Conservation (phyloP, 192 early-diverging fungal species). For the Umbelopsis isabellina region DNA sequence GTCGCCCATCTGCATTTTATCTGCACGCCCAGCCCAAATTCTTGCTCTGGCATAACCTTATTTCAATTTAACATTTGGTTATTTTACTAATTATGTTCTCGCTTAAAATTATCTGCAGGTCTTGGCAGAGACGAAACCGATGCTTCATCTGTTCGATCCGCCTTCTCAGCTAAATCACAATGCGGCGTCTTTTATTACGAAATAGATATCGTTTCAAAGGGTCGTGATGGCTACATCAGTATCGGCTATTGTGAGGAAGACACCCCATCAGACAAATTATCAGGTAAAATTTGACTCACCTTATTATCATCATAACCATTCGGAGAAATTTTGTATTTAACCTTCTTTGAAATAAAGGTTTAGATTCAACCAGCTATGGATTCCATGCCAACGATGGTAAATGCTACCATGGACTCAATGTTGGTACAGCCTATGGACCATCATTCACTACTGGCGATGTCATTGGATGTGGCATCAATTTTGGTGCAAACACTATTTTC, state of each 20-base stretch:
- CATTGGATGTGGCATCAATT: constrained; percentile 93
- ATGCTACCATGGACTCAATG: constrained; percentile 75
- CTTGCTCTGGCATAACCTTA: constrained; percentile 1
- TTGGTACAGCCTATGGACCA: constrained; percentile 84
- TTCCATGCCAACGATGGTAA: constrained; percentile 98
- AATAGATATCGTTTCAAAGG: constrained; percentile 81
- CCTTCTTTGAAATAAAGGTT: constrained; percentile 58
- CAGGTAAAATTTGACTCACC: constrained; percentile 59
- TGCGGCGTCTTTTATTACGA: constrained; percentile 96
- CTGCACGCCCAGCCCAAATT: background rate
- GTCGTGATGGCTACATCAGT: constrained; percentile 90
- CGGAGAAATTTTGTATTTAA: background rate
- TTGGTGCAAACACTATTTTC: constrained; percentile 71
- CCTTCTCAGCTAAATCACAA: constrained; percentile 81
- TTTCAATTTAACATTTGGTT: background rate
- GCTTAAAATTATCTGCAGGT: constrained; percentile 13
- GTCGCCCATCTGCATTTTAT: constrained; percentile 11
- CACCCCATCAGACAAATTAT: constrained; percentile 68
- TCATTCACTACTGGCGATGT: constrained; percentile 90
- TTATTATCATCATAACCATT: background rate
- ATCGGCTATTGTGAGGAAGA: constrained; percentile 75
- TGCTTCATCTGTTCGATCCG: constrained; percentile 79
- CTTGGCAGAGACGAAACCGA: constrained; percentile 65
- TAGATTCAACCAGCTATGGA: constrained; percentile 90
- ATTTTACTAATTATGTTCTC: constrained; percentile 12